These are phyloP conservation scores for Cyclostephanos invisitatus DNA, from an alignment of 108 stramenopile genomes.

Conservation along the genomic window DNA sequence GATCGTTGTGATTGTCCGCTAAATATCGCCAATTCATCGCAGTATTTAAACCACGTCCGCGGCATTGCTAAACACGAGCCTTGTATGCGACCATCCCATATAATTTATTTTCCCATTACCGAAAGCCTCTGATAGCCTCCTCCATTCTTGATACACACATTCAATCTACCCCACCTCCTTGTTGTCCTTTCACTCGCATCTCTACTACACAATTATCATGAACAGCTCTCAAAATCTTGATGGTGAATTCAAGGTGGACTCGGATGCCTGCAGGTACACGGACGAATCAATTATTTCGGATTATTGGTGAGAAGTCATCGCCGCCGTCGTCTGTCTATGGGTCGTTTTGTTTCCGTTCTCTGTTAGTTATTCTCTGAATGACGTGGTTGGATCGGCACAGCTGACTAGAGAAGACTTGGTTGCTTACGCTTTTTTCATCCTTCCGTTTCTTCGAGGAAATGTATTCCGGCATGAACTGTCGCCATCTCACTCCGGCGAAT, in stretches of 20 bases:
- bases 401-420: no score
- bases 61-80: no score
- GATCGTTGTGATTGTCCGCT: no score
- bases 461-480: no score
- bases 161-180: neutral
- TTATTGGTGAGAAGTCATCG: conserved; percentile 72
- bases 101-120: no score
- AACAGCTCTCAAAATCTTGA: conserved; percentile 61
- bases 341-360: neutral
- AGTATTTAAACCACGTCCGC: no score
- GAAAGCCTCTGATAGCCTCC: no score
- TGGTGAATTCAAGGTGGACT: conserved; percentile 71
- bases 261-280: conserved; percentile 87
- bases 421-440: no score
- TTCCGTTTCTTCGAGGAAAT: no score
- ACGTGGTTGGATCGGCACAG: neutral
- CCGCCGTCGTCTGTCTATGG: neutral
- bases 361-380: neutral
- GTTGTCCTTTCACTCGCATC: neutral
- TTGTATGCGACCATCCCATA: no score
- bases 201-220: conserved; percentile 36
- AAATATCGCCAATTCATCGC: no score
- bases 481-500: neutral
- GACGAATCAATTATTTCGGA: conserved; percentile 88
- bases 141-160: no score